A percentile compares a stretch with the other conserved stretches of the same genome.
These are phyloP conservation scores for Dioscorea alata DNA, from an alignment of 106 monocot genomes.

Conservation along the genomic window DNA sequence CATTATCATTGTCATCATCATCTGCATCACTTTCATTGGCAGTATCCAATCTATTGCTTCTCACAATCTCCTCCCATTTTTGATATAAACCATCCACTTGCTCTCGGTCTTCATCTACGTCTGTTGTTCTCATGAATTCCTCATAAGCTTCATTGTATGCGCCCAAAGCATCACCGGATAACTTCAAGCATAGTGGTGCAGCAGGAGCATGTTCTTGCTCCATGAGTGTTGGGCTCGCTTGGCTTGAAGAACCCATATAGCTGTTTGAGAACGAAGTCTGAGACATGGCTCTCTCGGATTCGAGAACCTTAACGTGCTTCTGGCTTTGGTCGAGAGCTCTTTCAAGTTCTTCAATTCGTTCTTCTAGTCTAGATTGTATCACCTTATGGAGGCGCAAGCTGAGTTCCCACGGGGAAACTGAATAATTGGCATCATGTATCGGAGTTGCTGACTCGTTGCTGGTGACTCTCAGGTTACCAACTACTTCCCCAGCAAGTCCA, in stretches of 20 bases:
- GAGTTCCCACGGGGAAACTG: conserved; percentile 71
- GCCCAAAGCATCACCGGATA: conserved; percentile 60
- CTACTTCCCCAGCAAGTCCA: conserved; percentile 34
- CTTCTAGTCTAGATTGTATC: conserved; percentile 53
- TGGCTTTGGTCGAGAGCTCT: conserved; percentile 32
- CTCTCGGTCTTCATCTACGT: conserved; percentile 10
- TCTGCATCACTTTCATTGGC: conserved; percentile 5
- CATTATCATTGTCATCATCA: conserved; percentile 9
- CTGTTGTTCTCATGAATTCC: conserved; percentile 37
- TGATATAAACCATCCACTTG: conserved; percentile 9
- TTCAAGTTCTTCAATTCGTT: conserved; percentile 71
- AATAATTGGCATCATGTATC: conserved; percentile 27
- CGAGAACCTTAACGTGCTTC: conserved; percentile 32
- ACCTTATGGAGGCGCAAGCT: conserved; percentile 73
- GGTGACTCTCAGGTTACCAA: conserved; percentile 57
- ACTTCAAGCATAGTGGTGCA: conserved; percentile 45
- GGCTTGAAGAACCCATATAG: conserved; percentile 33
- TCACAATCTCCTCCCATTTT: conserved; percentile 13
- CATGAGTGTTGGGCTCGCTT: conserved; percentile 29
- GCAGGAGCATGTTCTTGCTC: conserved; percentile 2
- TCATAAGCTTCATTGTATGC: conserved; percentile 73
- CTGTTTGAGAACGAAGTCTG: conserved; percentile 38
- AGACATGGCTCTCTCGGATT: conserved; percentile 19
- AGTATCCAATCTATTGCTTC: not conserved
- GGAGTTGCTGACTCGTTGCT: conserved; percentile 25